Base-by-base conservation (phyloP, 2,329 filamentous ascomycete genomes). In the Calonectria montana region DNA sequence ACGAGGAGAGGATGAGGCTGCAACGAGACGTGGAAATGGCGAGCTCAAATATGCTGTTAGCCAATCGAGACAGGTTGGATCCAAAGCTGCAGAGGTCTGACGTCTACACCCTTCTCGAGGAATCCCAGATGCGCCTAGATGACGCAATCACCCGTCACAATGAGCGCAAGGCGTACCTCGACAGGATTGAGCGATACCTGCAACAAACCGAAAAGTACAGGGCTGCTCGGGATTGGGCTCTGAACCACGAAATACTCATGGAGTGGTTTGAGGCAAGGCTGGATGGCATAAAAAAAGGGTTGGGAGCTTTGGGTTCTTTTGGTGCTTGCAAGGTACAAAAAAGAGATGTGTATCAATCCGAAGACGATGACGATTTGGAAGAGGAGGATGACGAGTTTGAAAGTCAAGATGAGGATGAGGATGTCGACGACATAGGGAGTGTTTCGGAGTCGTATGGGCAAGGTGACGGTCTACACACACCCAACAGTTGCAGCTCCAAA, bases 211-310 rank as follows among this genome's bases (percentile, higher is more conserved):
- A 45, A 12, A 37, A 45, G 3, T 78, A 77, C 41, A 66, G 72
- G 59, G 62, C 65, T 23, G 70, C 70, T 12, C 70, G 75, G 55
- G 37, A 55, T 8, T 67, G 59, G 13, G 72, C 74, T 8, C 70
- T 68, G 27, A 71, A 75, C 2, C 76, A 77, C n/a, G 69, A 67
- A 21, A 45, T 75, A 3, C 70, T 80, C 21, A 59, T 80, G 29
- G 35, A 43, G 18, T 80, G 78, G 78, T 59, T 80, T 5, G 70
- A 76, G 59, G 23, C 65, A 15, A 72, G 79, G 43, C 55, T 74
- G 3, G 71, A 65, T 12, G 8, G 37, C 45, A 12, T 59, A 25
- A 16, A 53, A 72, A 8, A 16, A 64, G 21, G 37, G 25, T 10
- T 29, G 47, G n/a, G 68, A 43, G 18, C 13, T n/a, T 37, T 50